Base-by-base conservation (phyloP, 1,139 yeast species). In the Lodderomyces margitis region DNA sequence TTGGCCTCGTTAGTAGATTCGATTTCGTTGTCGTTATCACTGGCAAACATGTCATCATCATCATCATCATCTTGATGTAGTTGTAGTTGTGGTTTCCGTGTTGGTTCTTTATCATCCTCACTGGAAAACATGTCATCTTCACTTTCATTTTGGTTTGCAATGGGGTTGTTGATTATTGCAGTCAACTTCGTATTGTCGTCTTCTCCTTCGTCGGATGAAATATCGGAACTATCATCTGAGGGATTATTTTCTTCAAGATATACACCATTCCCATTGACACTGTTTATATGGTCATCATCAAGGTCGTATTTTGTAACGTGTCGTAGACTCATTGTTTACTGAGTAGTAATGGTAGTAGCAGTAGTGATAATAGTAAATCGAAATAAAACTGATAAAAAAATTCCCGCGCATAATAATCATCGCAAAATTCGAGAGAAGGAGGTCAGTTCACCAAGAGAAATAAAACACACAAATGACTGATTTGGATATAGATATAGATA, bases 41-140 rank as follows among this genome's bases (percentile, higher is more conserved):
- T 55, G 44, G 69, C 74, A 58, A 69, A 69, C 72, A 70, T 69
- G 43, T 69, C 74, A 36, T 66, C 68, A 25, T 59, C 66, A 16
- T 50, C 54, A 16, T 51, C 53, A 4, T 48, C 32, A 2, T 4
- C 27, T 7, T 7, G n/a, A 3, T 3, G 11, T 10, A 20, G 9
- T 7, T 10, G 35, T 20, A 24, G 14, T 21, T 14, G n/a, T n/a
- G n/a, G n/a, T 36, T 2, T 31, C 10, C n/a, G 12, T 15, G 30
- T 20, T 35, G 21, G 19, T 37, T n/a, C 31, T 23, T 37, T 12
- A 6, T 43, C 43, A 28, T 54, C 51, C 21, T 59, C 59, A 44
- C 63, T 55, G 44, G 70, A 73, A 57, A 69, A 70, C 73, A 70
- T 69, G 19, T 39, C 49, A 17, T 68, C 74, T 35, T 67, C 69